phyloP scores from a whole-genome alignment of 306 rosid species.

The Dryas octopetala region DNA sequence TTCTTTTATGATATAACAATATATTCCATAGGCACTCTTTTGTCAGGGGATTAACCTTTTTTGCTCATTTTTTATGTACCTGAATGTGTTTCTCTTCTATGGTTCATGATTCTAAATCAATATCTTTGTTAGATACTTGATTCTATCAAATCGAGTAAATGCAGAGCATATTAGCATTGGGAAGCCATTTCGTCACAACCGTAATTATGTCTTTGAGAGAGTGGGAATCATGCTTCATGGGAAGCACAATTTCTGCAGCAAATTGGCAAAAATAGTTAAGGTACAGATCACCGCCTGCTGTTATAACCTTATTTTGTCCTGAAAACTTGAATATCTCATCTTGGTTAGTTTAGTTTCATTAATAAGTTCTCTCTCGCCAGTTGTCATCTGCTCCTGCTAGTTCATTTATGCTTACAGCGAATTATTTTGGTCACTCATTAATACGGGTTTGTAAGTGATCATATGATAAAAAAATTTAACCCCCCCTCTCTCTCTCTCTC shows the following conservation, averaged over 20 bases:
- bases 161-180: conserved; percentile 40
- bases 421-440: not conserved
- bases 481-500: no score
- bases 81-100: conserved; percentile 18
- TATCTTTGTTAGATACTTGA: conserved; percentile 52
- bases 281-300: conserved; percentile 33
- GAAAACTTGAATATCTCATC: not conserved
- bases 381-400: not conserved
- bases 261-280: conserved; percentile 58
- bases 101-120: conserved; percentile 20
- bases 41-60: not conserved
- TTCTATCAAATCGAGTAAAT: conserved; percentile 51
- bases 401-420: not conserved
- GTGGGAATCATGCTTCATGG: conserved; percentile 89
- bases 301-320: not conserved
- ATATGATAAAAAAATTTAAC: no score
- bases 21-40: not conserved
- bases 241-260: conserved; percentile 69
- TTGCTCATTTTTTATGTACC: conserved; percentile 10
- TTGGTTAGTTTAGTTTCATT: not conserved
- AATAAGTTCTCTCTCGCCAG: not conserved
- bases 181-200: conserved; percentile 28
- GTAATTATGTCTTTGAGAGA: conserved; percentile 50
- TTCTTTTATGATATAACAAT: not conserved
- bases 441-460: not conserved